phyloP scores from a whole-genome alignment of 345 rosid genomes.

The Syzygium aromaticum region DNA sequence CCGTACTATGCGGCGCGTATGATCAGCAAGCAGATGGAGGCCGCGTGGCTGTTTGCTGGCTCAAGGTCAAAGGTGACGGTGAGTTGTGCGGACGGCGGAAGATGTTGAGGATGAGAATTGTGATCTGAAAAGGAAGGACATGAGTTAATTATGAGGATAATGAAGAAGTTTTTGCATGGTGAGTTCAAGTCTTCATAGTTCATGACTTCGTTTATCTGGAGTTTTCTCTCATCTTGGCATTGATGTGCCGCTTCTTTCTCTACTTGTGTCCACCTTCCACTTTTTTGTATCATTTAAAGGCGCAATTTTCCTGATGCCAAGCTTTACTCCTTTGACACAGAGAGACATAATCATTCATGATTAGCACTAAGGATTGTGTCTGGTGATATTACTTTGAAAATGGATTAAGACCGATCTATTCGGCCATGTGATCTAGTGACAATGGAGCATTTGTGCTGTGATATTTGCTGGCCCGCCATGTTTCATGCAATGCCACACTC shows the following conservation, averaged over 20 bases:
- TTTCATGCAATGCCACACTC: not conserved
- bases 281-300: not conserved
- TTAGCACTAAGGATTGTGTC: not conserved
- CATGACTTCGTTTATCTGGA: not conserved
- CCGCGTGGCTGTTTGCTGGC: constrained; percentile 39
- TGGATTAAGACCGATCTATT: not conserved
- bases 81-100: not conserved
- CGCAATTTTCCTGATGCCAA: not conserved
- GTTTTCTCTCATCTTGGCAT: not conserved
- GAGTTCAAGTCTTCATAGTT: not conserved
- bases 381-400: not conserved
- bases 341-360: not conserved
- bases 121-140: not conserved
- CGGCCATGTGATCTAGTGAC: not conserved
- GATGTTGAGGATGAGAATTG: not conserved
- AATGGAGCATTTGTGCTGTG: not conserved
- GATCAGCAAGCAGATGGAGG: constrained; percentile 65
- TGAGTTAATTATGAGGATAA: not conserved
- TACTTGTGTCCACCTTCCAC: not conserved
- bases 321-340: not conserved
- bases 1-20: constrained; percentile 55
- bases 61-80: constrained; percentile 1
- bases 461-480: not conserved
- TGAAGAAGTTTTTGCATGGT: not conserved
- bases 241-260: not conserved